A percentile compares a stretch with the other conserved stretches of the same genome.
Evolutionary conservation across 495 filamentous ascomycete species (phyloP).

Genomic region (Hypoxylon fuscum): DNA sequence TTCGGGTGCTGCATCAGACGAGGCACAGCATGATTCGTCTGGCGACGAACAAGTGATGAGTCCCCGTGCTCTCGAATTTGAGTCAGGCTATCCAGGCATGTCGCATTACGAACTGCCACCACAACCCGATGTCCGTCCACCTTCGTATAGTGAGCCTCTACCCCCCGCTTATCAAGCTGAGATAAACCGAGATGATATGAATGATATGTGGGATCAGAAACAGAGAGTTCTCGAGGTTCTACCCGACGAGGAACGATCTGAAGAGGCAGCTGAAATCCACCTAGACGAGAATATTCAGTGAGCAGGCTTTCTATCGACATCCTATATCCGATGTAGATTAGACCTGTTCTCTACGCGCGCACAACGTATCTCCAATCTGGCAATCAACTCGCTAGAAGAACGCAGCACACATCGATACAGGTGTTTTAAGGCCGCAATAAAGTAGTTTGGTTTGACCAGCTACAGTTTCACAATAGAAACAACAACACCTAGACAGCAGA

Average conservation of each 20-base stretch:
- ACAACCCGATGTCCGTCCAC: slow-evolving; percentile 18
- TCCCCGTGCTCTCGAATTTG: slow-evolving; percentile 30
- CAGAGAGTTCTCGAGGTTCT: slow-evolving; percentile 45
- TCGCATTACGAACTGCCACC: slow-evolving; percentile 31
- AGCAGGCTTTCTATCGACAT: background rate
- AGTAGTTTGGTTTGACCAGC: background rate
- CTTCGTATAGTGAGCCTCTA: slow-evolving; percentile 28
- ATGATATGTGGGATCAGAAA: slow-evolving; percentile 45
- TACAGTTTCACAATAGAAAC: slow-evolving; percentile 15
- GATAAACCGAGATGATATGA: slow-evolving; percentile 35
- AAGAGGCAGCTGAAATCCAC: slow-evolving; percentile 58
- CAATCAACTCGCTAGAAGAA: background rate
- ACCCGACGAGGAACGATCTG: slow-evolving; percentile 46
- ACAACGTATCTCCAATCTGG: background rate
- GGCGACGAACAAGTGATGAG: slow-evolving; percentile 42
- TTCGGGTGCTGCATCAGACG: slow-evolving; percentile 46
- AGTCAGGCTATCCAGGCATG: slow-evolving; percentile 37
- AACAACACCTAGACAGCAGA: slow-evolving; percentile 17
- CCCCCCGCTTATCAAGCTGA: slow-evolving; percentile 29
- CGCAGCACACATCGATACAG: slow-evolving; percentile 4
- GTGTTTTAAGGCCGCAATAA: background rate
- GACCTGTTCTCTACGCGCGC: background rate
- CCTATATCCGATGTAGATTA: background rate
- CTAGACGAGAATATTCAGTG: slow-evolving; percentile 49
- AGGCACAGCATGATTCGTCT: slow-evolving; percentile 50